phyloP scores from a whole-genome alignment of 75 land plant genomes.

The Picea glauca region DNA sequence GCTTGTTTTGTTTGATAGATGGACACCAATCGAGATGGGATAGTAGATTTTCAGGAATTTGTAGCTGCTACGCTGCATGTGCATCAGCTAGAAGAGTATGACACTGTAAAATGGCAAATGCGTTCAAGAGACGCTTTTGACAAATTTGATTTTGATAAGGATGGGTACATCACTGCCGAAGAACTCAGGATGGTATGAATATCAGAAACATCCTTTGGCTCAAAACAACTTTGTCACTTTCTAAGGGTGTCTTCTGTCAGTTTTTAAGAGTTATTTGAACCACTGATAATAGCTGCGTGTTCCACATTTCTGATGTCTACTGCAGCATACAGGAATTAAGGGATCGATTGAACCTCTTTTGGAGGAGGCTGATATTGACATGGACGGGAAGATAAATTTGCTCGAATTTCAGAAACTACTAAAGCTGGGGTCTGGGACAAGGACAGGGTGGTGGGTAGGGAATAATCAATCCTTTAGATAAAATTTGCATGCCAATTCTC shows the following conservation, averaged over 20 bases:
- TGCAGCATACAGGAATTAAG: conserved; percentile 33
- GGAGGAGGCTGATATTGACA: conserved; percentile 30
- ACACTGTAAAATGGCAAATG: conserved; percentile 24
- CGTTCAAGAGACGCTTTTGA: conserved; percentile 29
- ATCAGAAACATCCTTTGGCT: neutral
- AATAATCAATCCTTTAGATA: no score
- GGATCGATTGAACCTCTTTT: conserved; percentile 27
- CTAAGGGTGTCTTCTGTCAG: neutral
- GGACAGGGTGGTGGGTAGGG: no score
- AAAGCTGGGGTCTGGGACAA: neutral
- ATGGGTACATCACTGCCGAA: conserved; percentile 30
- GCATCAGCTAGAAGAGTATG: conserved; percentile 24
- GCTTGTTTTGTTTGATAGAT: conserved; percentile 10
- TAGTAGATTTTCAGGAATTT: conserved; percentile 29
- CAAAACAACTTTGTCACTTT: neutral
- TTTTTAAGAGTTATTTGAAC: neutral
- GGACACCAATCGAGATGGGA: conserved; percentile 25
- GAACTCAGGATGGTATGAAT: conserved; percentile 23
- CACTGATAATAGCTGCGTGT: neutral
- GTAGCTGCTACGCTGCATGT: conserved; percentile 33
- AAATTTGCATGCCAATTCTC: no score
- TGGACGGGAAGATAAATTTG: conserved; percentile 30
- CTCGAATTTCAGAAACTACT: conserved; percentile 27
- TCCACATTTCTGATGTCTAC: neutral
- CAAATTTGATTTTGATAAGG: conserved; percentile 28